Evolutionary conservation across 768 basidiomycete genomes (phyloP).

Genomic region (Tricholoma sp.): DNA sequence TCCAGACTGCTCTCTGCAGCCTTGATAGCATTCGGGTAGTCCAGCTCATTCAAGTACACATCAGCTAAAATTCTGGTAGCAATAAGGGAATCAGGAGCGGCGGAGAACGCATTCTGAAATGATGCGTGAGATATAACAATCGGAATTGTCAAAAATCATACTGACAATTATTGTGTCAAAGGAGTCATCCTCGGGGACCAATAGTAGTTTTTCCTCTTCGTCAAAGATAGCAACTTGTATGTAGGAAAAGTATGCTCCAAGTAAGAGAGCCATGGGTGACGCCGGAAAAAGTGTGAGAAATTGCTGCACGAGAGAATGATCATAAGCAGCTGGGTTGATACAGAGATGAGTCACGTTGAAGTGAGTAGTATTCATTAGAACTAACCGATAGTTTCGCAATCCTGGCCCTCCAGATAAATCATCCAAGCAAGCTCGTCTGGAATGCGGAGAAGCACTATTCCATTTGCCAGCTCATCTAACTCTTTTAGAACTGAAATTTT

Average conservation of each 20-base stretch:
- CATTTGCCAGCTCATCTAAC: constrained; percentile 68
- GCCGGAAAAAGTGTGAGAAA: constrained; percentile 65
- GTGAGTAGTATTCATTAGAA: constrained; percentile 6
- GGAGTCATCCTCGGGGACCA: constrained; percentile 43
- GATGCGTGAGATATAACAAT: constrained; percentile 3
- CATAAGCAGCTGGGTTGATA: constrained; percentile 53
- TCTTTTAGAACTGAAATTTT: constrained; percentile 52
- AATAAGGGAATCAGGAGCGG: constrained; percentile 52
- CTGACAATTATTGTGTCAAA: constrained; percentile 61
- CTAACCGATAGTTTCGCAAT: constrained; percentile 65
- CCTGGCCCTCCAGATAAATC: constrained; percentile 66
- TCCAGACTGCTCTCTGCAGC: constrained; percentile 68
- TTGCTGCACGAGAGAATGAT: constrained; percentile 46
- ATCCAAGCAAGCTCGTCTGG: constrained; percentile 83
- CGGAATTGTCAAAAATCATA: constrained; percentile 2
- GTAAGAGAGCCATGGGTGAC: constrained; percentile 47
- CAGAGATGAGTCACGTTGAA: not conserved
- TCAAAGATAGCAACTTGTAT: constrained; percentile 37
- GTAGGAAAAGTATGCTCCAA: constrained; percentile 68
- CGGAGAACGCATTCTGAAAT: constrained; percentile 49
- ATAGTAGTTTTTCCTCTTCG: constrained; percentile 39
- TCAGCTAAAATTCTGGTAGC: constrained; percentile 63
- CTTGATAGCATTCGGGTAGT: constrained; percentile 70
- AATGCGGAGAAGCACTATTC: constrained; percentile 70
- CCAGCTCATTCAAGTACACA: constrained; percentile 61